Percentiles rank a stretch among this genome's conserved stretches.
Evolutionary conservation across 2,329 filamentous ascomycete species (phyloP).

Genomic region (Penicillium freii): DNA sequence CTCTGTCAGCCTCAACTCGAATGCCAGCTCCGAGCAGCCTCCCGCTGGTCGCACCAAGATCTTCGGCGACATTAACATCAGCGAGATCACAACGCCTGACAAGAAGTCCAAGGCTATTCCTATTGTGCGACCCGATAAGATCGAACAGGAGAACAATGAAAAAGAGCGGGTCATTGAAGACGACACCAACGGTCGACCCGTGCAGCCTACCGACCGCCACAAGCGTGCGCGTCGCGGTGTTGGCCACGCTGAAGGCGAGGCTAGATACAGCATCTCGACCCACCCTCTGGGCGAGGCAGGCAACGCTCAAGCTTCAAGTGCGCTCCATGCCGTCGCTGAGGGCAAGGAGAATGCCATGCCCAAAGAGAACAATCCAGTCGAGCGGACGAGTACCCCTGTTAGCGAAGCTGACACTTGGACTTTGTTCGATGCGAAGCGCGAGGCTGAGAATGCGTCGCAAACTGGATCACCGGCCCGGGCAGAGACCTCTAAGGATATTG

Average conservation of each 20-base stretch:
- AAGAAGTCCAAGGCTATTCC: conserved; percentile 82
- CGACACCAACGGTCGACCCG: conserved; percentile 60
- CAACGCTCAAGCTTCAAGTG: conserved; percentile 30
- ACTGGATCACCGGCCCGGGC: conserved; percentile 48
- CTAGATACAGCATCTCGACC: conserved; percentile 63
- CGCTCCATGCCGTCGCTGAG: conserved; percentile 31
- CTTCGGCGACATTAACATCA: conserved; percentile 65
- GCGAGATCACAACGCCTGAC: conserved; percentile 62
- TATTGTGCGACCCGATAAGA: conserved; percentile 66
- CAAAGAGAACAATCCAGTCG: conserved; percentile 37
- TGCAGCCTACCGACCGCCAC: conserved; percentile 62
- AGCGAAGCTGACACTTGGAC: conserved; percentile 52
- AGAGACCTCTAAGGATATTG: conserved; percentile 6
- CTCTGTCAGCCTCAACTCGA: conserved; percentile 33
- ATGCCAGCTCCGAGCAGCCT: conserved; percentile 22
- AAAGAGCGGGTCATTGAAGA: conserved; percentile 44
- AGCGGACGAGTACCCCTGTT: conserved; percentile 31
- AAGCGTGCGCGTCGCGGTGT: conserved; percentile 70
- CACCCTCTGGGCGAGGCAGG: conserved; percentile 35
- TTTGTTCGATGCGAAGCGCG: conserved; percentile 60
- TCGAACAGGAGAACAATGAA: conserved; percentile 41
- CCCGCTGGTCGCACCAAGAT: conserved; percentile 47
- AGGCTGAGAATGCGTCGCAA: conserved; percentile 50
- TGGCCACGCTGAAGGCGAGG: conserved; percentile 69
- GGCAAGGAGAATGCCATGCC: conserved; percentile 40